A percentile compares a stretch with the other conserved stretches of the same genome.
These are phyloP conservation scores for Achaetomiella virescens DNA, from an alignment of 495 filamentous ascomycete genomes.

Conservation along the genomic window DNA sequence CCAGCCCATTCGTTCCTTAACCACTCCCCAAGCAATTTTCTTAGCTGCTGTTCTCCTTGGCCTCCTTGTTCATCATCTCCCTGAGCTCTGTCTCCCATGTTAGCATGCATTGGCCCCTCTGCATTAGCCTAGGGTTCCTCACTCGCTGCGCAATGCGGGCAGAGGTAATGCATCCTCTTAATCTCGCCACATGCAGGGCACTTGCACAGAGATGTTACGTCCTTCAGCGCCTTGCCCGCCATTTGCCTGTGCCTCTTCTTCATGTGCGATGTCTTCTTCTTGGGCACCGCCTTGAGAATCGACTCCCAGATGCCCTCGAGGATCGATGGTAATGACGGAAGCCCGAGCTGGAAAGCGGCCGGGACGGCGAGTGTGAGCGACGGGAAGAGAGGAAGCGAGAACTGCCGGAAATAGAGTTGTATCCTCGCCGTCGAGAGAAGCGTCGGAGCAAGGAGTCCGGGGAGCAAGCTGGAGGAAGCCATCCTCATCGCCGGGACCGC, in stretches of 20 bases:
- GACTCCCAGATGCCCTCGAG: conserved; percentile 83
- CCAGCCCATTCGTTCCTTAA: no score
- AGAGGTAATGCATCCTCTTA: conserved; percentile 84
- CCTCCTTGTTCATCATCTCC: conserved; percentile 26
- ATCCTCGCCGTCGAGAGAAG: conserved; percentile 37
- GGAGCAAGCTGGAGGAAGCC: conserved; percentile 23
- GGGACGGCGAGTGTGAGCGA: conserved; percentile 48
- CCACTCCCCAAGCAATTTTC: not conserved
- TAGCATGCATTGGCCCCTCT: conserved; percentile 2
- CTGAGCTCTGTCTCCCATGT: conserved; percentile 28
- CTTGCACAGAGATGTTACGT: conserved; percentile 75
- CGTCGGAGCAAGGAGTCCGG: conserved; percentile 34
- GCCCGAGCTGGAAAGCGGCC: conserved; percentile 47
- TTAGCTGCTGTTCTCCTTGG: conserved; percentile 4
- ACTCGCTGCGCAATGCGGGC: conserved; percentile 62
- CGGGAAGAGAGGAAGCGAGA: conserved; percentile 41
- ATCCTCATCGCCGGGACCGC: conserved; percentile 35
- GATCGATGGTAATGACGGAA: conserved; percentile 47
- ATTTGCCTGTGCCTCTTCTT: conserved; percentile 90
- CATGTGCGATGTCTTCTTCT: conserved; percentile 98
- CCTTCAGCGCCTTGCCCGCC: conserved; percentile 89
- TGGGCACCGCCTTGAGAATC: conserved; percentile 85
- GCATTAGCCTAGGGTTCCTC: conserved; percentile 12
- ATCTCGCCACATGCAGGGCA: conserved; percentile 82
- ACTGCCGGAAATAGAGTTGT: conserved; percentile 32